phyloP scores from a whole-genome alignment of 1,139 yeast genomes.

The Lodderomyces pseudojiufengensis region DNA sequence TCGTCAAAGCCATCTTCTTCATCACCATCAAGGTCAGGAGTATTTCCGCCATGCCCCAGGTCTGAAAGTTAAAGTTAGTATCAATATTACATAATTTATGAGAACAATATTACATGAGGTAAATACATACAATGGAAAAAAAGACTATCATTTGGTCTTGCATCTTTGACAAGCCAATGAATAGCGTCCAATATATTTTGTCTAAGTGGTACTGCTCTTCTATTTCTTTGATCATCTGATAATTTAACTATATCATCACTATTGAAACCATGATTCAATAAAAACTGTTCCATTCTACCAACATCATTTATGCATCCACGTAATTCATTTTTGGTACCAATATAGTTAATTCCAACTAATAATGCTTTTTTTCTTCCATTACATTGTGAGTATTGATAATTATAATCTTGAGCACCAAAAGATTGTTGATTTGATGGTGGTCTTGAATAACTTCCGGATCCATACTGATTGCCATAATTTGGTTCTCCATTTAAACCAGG shows the following conservation, averaged over 20 bases:
- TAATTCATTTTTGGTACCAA: slow-evolving; percentile 66
- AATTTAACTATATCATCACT: slow-evolving; percentile 80
- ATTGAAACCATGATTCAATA: slow-evolving; percentile 62
- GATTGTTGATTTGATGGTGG: slow-evolving; percentile 34
- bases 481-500: slow-evolving; percentile 6
- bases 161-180: slow-evolving; percentile 85
- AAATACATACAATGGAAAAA: slow-evolving; percentile 53
- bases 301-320: slow-evolving; percentile 89
- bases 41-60: slow-evolving; percentile 92
- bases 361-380: slow-evolving; percentile 77
- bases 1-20: slow-evolving; percentile 90
- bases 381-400: slow-evolving; percentile 72
- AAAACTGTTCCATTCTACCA: slow-evolving; percentile 55
- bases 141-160: slow-evolving; percentile 79
- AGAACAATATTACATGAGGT: too few species aligned
- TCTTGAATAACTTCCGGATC: slow-evolving; percentile 12
- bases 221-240: slow-evolving; percentile 69
- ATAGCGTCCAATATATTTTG: slow-evolving; percentile 80
- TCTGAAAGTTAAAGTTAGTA: too few species aligned
- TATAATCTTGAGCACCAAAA: slow-evolving; percentile 28
- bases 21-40: slow-evolving; percentile 78
- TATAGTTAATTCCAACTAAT: slow-evolving; percentile 81
- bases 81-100: too few species aligned
- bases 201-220: slow-evolving; percentile 67
- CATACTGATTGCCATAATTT: slow-evolving; percentile 11